These are phyloP conservation scores for Xylariaceae sp. DNA, from an alignment of 2,329 filamentous ascomycete species.

Conservation along the genomic window DNA sequence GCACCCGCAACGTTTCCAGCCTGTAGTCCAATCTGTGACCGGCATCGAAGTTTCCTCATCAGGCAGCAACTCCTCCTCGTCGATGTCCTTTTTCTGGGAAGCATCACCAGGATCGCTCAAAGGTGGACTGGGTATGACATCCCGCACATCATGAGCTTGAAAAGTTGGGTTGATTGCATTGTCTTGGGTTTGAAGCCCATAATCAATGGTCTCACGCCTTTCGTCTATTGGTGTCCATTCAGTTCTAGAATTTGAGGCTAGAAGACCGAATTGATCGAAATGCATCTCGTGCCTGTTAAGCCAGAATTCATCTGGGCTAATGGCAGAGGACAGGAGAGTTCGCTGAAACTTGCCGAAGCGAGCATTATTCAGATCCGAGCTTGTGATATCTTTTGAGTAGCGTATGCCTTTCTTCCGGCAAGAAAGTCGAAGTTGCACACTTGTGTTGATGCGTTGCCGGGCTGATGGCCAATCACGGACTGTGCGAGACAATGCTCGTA, in stretches of 20 bases:
- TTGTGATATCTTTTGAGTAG: neutral
- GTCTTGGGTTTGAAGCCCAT: neutral
- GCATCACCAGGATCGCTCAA: neutral
- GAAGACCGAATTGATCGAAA: neutral
- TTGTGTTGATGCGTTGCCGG: neutral
- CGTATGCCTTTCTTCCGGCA: neutral
- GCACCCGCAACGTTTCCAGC: neutral
- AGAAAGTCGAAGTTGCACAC: neutral
- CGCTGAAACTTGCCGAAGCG: neutral
- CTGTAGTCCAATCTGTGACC: neutral
- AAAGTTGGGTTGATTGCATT: neutral
- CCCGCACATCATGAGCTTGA: neutral
- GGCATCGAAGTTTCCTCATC: neutral
- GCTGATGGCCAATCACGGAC: neutral
- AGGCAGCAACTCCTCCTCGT: neutral
- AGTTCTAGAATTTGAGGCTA: neutral
- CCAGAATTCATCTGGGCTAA: neutral
- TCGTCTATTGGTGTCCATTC: neutral
- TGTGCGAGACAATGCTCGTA: neutral
- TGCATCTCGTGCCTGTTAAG: neutral
- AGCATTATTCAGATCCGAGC: neutral
- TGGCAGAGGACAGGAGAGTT: neutral
- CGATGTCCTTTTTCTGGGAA: neutral
- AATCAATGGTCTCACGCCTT: neutral
- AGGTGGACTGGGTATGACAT: neutral